These are phyloP conservation scores for Diatrype stigma DNA, from an alignment of 2,329 filamentous ascomycete species.

Conservation along the genomic window DNA sequence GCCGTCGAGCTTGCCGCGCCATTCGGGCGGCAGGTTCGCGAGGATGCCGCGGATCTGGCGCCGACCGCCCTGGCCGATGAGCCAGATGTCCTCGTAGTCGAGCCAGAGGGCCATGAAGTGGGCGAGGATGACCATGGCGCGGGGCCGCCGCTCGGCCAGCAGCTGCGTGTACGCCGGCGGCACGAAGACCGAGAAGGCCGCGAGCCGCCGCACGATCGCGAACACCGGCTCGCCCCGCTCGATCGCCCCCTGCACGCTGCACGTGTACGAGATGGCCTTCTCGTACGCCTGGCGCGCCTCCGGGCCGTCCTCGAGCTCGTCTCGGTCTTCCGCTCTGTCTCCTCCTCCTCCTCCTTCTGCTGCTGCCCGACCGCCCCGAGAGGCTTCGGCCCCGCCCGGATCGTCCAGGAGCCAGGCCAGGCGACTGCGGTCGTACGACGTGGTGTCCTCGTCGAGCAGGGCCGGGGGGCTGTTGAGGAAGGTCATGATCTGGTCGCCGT, in stretches of 20 bases:
- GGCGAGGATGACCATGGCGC: conserved; percentile 33
- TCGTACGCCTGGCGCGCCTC: conserved; percentile 24
- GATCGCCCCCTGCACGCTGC: conserved; percentile 26
- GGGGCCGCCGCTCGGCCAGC: conserved; percentile 29
- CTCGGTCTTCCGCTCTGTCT: conserved; percentile 21
- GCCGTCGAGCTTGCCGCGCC: conserved; percentile 30
- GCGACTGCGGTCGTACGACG: conserved; percentile 24
- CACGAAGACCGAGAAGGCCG: conserved; percentile 32
- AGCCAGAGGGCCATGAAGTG: conserved; percentile 36
- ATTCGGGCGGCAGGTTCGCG: conserved; percentile 29
- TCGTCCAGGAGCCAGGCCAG: conserved; percentile 32
- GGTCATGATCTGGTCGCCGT: conserved; percentile 19
- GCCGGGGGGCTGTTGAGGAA: conserved; percentile 25
- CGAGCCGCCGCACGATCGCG: conserved; percentile 30
- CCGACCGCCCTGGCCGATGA: conserved; percentile 32
- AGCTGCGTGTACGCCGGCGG: conserved; percentile 30
- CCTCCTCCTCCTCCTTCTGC: background rate
- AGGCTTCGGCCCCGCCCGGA: conserved; percentile 19
- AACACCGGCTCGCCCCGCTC: conserved; percentile 25
- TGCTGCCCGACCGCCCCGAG: no score
- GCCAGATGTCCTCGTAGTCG: conserved; percentile 30
- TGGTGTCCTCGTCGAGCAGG: conserved; percentile 26
- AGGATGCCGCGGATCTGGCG: conserved; percentile 33
- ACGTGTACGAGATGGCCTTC: conserved; percentile 30
- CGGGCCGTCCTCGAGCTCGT: conserved; percentile 28